These are phyloP conservation scores for Suhomyces kilbournensis DNA, from an alignment of 805 yeast genomes.

Conservation along the genomic window DNA sequence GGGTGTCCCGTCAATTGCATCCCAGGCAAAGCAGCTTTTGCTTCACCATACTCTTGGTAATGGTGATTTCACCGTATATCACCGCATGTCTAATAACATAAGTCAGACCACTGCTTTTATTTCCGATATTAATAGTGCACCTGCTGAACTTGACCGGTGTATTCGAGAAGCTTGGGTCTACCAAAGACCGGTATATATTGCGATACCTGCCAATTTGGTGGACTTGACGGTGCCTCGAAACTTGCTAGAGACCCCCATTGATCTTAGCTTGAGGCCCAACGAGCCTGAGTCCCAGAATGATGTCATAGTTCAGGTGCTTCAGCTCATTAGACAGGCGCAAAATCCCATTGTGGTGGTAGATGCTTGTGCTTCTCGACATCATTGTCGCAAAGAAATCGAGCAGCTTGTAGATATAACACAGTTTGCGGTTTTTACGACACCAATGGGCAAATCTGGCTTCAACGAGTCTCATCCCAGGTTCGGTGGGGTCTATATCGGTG, in stretches of 20 bases:
- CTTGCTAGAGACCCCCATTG: slow-evolving; percentile 27
- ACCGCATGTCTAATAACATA: slow-evolving; percentile 33
- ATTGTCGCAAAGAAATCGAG: slow-evolving; percentile 22
- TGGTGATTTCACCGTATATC: slow-evolving; percentile 41
- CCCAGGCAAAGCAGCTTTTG: slow-evolving; percentile 37
- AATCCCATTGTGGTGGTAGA: slow-evolving; percentile 31
- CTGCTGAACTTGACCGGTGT: slow-evolving; percentile 31
- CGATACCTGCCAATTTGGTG: slow-evolving; percentile 35
- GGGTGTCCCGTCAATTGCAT: slow-evolving; percentile 31
- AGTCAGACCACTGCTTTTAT: slow-evolving; percentile 31
- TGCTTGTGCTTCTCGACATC: slow-evolving; percentile 30
- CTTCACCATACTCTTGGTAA: slow-evolving; percentile 43
- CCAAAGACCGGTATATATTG: slow-evolving; percentile 35
- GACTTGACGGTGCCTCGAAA: slow-evolving; percentile 30
- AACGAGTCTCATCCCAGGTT: slow-evolving; percentile 25
- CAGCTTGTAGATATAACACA: slow-evolving; percentile 23
- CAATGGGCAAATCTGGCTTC: slow-evolving; percentile 29
- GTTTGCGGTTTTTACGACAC: slow-evolving; percentile 28
- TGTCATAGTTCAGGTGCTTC: slow-evolving; percentile 24
- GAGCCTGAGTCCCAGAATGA: slow-evolving; percentile 32
- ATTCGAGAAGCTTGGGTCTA: slow-evolving; percentile 31
- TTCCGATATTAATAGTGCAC: slow-evolving; percentile 25
- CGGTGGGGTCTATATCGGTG: slow-evolving; percentile 31
- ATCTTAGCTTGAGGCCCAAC: slow-evolving; percentile 25
- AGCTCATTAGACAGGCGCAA: slow-evolving; percentile 19